phyloP scores from a whole-genome alignment of 495 filamentous ascomycete species.

The Friedmanniomyces simplex region DNA sequence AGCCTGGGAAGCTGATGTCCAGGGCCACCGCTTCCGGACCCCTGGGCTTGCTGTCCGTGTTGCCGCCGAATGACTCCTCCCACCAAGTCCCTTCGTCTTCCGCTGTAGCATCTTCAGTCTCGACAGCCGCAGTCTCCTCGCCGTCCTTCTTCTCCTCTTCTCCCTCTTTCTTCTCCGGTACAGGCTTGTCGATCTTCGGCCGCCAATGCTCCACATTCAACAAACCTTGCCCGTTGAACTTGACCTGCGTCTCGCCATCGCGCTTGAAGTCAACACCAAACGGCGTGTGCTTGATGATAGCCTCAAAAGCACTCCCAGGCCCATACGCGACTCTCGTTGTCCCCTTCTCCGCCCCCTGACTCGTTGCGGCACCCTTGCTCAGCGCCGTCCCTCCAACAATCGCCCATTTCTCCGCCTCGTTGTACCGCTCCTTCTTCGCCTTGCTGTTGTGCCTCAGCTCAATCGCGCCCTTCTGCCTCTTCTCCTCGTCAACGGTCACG shows the following conservation, averaged over 20 bases:
- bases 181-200: conserved; percentile 62
- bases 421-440: conserved; percentile 83
- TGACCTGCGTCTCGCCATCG: conserved; percentile 70
- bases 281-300: conserved; percentile 68
- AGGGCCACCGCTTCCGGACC: conserved; percentile 82
- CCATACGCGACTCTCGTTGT: conserved; percentile 75
- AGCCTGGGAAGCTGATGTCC: conserved; percentile 85
- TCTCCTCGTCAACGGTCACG: conserved; percentile 82
- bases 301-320: conserved; percentile 62
- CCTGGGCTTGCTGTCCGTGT: conserved; percentile 84
- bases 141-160: conserved; percentile 36
- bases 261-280: conserved; percentile 79
- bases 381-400: conserved; percentile 67
- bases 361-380: conserved; percentile 56
- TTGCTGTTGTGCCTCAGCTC: conserved; percentile 74
- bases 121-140: conserved; percentile 27
- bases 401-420: conserved; percentile 79
- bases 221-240: conserved; percentile 75
- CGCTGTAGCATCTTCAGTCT: conserved; percentile 24
- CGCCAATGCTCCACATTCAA: conserved; percentile 95
- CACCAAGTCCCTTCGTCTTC: conserved; percentile 89
- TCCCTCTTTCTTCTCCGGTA: conserved; percentile 44
- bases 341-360: conserved; percentile 46
- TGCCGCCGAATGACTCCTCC: conserved; percentile 92
- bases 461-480: conserved; percentile 78